Base-by-base conservation (phyloP, 305 asterid genomes). In the Fraxinus dipetala region DNA sequence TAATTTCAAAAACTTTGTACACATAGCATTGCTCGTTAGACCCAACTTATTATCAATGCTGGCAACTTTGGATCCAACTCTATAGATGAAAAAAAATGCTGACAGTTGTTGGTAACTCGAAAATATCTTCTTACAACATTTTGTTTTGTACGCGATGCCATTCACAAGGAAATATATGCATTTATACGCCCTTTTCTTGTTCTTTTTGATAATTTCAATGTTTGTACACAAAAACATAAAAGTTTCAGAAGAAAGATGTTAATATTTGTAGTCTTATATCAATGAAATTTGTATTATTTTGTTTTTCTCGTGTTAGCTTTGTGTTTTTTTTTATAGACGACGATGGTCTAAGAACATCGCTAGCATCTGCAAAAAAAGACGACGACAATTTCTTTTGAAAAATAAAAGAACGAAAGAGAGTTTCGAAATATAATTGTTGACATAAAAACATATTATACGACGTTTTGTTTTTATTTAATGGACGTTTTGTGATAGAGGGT, bases 41-140 rank as follows among this genome's bases (percentile, higher is more conserved):
- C 38, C 74, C 38, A 67, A 67, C 20, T 28, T n/a, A 67, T 67
- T 69, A 65, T 65, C 38, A 31, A 69, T 69, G 40, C 38, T 11
- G 75, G 40, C 75, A 69, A 38, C 75, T 6, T 69, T 69, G 75
- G 43, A 69, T 69, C 75, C 75, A 69, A 69, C 22, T 13, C 75
- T 1, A 5, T 11, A 69, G 43, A 22, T 69, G 73, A 65, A 26
- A 65, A 48, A 63, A 9, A 28, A 1, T 26, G n/a, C 72, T 69
- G 22, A 31, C 40, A 69, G 43, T 69, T 31, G 34, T 31, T 69
- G 40, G 73, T 26, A 65, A 10, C 35, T 26, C 35, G 26, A 26
- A 65, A 65, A 26, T 31, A 35, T 13, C 22, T 30, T 69, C 75
- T 69, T 30, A 4, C 75, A 30, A 69, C 40, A 69, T 30, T 69